Evolutionary conservation across 2,329 filamentous ascomycete genomes (phyloP), one percentile per base, ranked within the genome.

Genomic region (Alternaria novae-zelandiae): DNA sequence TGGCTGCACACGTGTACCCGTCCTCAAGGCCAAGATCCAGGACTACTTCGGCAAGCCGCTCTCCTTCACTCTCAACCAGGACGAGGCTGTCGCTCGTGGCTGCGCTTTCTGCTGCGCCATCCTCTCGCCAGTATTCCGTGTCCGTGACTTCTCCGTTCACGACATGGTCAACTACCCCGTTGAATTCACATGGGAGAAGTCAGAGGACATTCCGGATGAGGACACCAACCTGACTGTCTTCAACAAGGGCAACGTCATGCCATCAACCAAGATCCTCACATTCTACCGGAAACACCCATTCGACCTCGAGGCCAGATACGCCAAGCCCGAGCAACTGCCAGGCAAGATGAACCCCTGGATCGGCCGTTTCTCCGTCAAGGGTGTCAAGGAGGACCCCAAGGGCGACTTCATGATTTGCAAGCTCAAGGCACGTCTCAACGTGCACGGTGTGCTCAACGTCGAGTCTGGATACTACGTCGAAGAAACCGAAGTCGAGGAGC

Each of bases 381-480:
- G 92, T 49, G 95, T 99, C 78, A 94, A 97, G 87, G 91, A 93
- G 44, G 93, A 97, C 78, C 88, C 90, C 70, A 94, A 96, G 80
- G 93, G 96, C 64, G 96, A 98, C 80, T 99, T 98, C 82, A 98
- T 99, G 95, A 96, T 98, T 77, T 99, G 96, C 91, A 99, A 99
- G 86, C 90, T 99, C 67, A 98, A 98, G 88, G 95, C 96, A 51
- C 90, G 96, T 68, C 88, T 99, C 60, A 99, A 99, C 84, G 88
- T 98, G 69, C 94, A 98, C 84, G 96, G 96, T 81, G 89, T 99
- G 63, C 86, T 99, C 70, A 98, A 98, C 79, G 91, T 99, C 41
- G 96, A 99, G 85, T 94, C 90, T 67, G 96, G 94, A 65, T 99
- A 99, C 86, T 98, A 93, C 76, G 96, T 99, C 57, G 96, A 99